A percentile compares a stretch with the other conserved stretches of the same genome.
Evolutionary conservation across 2,329 filamentous ascomycete species (phyloP).

Genomic region (Cladosporium sp.): DNA sequence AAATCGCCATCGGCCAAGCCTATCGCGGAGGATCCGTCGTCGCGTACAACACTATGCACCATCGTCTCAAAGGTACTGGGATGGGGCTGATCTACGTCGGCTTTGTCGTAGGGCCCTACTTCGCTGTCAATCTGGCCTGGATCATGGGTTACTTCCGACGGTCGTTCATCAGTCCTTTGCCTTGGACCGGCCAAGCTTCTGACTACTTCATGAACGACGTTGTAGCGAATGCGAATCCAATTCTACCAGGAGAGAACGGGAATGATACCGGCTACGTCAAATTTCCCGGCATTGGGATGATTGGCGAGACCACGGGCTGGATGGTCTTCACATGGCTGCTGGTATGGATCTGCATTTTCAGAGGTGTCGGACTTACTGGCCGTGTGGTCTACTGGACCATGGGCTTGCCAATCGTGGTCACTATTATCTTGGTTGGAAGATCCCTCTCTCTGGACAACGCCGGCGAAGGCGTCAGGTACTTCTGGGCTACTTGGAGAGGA

Average conservation of each 20-base stretch:
- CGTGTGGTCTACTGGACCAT: conserved; percentile 61
- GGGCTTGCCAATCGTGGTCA: conserved; percentile 55
- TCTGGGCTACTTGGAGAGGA: conserved; percentile 48
- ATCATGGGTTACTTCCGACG: conserved; percentile 57
- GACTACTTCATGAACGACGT: conserved; percentile 53
- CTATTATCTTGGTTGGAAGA: conserved; percentile 53
- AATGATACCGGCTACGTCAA: conserved; percentile 41
- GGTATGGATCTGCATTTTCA: conserved; percentile 58
- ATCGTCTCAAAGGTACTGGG: conserved; percentile 52
- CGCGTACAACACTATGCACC: conserved; percentile 44
- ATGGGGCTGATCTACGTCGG: conserved; percentile 51
- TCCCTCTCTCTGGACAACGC: conserved; percentile 53
- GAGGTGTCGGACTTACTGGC: conserved; percentile 55
- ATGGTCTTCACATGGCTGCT: conserved; percentile 57
- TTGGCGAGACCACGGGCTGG: conserved; percentile 58
- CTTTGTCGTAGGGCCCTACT: conserved; percentile 55
- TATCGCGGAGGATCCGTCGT: conserved; percentile 38
- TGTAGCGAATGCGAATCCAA: conserved; percentile 44
- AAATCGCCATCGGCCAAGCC: conserved; percentile 51
- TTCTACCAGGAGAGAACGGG: conserved; percentile 29
- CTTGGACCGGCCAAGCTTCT: conserved; percentile 49
- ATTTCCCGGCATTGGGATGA: conserved; percentile 46
- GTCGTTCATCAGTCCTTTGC: conserved; percentile 52
- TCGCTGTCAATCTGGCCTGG: conserved; percentile 55
- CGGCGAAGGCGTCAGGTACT: conserved; percentile 46